phyloP scores from a whole-genome alignment of 352 stramenopile genomes.

The Stramenopiles sp. region DNA sequence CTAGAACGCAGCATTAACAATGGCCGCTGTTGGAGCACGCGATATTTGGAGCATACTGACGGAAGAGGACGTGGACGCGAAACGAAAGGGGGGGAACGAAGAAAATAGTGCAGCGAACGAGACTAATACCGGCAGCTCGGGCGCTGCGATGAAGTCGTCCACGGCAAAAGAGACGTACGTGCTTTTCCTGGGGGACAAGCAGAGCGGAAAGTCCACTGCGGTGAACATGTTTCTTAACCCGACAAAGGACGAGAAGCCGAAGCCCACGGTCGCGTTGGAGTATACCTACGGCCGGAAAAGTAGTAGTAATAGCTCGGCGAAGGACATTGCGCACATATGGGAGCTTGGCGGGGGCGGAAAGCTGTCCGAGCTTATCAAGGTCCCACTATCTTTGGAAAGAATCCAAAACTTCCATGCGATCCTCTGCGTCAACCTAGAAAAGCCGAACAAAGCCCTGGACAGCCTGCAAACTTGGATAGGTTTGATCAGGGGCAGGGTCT shows the following conservation, averaged over 20 bases:
- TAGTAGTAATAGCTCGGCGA: conserved; percentile 23
- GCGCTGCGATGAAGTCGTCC: background rate
- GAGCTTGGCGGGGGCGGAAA: conserved; percentile 53
- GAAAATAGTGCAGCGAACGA: background rate
- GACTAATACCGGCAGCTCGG: background rate
- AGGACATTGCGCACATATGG: conserved; percentile 68
- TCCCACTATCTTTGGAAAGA: conserved; percentile 47
- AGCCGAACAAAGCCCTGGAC: conserved; percentile 45
- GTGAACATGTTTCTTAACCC: conserved; percentile 19
- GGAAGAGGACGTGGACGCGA: background rate
- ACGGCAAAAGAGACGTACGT: background rate
- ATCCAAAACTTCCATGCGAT: conserved; percentile 48
- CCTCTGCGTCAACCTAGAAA: conserved; percentile 54
- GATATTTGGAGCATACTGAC: background rate
- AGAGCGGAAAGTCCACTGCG: background rate
- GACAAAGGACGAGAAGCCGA: conserved; percentile 44
- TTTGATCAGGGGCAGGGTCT: conserved; percentile 15
- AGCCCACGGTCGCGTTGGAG: conserved; percentile 66
- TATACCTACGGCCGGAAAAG: conserved; percentile 55
- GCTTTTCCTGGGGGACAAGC: background rate
- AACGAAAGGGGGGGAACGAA: background rate
- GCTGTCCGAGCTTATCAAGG: conserved; percentile 51
- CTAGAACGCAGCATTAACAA: background rate
- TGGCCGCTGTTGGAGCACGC: background rate
- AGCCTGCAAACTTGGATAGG: conserved; percentile 45